Base-by-base conservation (phyloP, 2,329 filamentous ascomycete genomes). In the Aspergillus oerlinghausenensis region DNA sequence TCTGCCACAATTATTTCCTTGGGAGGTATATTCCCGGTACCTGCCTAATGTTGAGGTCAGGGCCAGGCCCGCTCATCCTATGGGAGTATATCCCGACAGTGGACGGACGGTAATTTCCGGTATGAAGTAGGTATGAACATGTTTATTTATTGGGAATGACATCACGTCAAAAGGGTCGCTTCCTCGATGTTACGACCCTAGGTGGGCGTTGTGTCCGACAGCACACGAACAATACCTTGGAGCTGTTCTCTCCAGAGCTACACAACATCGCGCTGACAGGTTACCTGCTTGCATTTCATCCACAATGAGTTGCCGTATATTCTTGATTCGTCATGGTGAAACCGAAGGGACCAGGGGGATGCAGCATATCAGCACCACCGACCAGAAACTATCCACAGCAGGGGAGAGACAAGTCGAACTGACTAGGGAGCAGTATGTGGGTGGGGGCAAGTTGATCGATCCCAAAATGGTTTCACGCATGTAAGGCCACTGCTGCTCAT, bases 361-460 rank as follows among this genome's bases (percentile, higher is more conserved):
- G 38, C 76, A 74, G 42, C 80, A 76, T 64, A 81, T 79, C 1
- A 77, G 77, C 52, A 70, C 60, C 28, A 78, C 73, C 4, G 79
- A 81, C 48, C 65, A 79, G 47, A 68, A 72, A 3, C 73, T 81
- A 23, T 79, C 76, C 1, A 56, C 63, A 6, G 58, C 67, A 29
- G 79, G 79, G 60, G 59, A 68, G 52, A 63, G 72, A 52, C 80
- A 82, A 66, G 78, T 84, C 56, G 65, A 62, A 10, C 70, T 69
- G 10, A 79, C 79, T 4, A 76, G 74, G 21, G 66, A 68, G 50
- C 71, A 73, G 14, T 74, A 83, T 11, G 79, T 84, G 32, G 82
- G 82, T 1, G 19, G 68, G 1, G 77, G 75, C 26, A 81, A 78
- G 62, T 68, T 84, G 38, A 76, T 85, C 57, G 80, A 84, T 63